A percentile compares a stretch with the other conserved stretches of the same genome.
Conservation (phyloP, 2,329 filamentous ascomycete species). For the Xylaria hypoxylon region DNA sequence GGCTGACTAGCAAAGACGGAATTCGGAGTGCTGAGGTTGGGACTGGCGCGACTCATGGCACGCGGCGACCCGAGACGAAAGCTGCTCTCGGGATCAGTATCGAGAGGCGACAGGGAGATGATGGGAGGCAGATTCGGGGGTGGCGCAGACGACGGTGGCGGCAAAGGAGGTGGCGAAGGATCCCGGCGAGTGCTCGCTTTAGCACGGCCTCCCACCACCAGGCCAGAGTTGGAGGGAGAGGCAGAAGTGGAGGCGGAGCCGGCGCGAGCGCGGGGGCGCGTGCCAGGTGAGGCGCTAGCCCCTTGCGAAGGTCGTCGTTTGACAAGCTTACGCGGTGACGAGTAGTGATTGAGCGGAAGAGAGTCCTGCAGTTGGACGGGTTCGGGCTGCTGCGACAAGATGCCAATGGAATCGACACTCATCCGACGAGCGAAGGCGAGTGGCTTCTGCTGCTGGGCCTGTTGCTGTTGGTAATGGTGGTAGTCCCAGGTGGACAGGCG, state of each 20-base stretch:
- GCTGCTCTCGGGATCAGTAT: conserved; percentile 44
- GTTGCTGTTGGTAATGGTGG: conserved; percentile 40
- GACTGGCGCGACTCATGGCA: conserved; percentile 43
- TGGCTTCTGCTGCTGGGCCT: conserved; percentile 46
- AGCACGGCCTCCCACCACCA: conserved; percentile 22
- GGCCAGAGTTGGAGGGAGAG: conserved; percentile 5
- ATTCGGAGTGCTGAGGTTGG: conserved; percentile 41
- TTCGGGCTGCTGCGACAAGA: conserved; percentile 44
- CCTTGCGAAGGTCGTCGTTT: conserved; percentile 49
- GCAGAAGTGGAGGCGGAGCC: conserved; percentile 13
- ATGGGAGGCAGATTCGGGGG: conserved; percentile 57
- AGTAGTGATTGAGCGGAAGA: conserved; percentile 33
- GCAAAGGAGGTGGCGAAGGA: conserved; percentile 49
- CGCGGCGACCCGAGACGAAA: conserved; percentile 36
- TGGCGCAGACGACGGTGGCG: conserved; percentile 49
- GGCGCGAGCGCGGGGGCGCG: conserved; percentile 25
- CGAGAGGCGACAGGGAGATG: conserved; percentile 56
- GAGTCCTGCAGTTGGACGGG: conserved; percentile 23
- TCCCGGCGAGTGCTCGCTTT: conserved; percentile 1
- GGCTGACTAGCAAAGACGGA: conserved; percentile 42
- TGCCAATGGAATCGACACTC: conserved; percentile 58
- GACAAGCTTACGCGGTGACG: conserved; percentile 46
- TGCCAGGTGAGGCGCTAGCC: conserved; percentile 41
- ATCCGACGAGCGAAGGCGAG: conserved; percentile 56
- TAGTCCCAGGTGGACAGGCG: conserved; percentile 54